phyloP scores from a whole-genome alignment of 495 filamentous ascomycete species.

The Penicillium taxi region DNA sequence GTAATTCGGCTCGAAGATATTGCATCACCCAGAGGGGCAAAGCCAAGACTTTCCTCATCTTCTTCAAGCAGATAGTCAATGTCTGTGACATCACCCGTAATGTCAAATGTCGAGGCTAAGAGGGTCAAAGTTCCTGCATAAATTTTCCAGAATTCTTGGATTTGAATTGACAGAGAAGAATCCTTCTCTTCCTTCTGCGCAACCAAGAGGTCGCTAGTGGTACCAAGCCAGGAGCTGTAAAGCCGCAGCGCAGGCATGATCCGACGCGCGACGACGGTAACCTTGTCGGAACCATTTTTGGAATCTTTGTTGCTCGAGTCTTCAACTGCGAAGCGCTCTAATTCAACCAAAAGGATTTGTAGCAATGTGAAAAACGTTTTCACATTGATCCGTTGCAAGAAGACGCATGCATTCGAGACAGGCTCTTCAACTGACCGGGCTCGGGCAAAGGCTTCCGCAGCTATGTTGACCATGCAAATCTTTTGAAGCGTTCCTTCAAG shows the following conservation, averaged over 20 bases:
- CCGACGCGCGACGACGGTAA: conserved; percentile 56
- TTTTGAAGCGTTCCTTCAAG: conserved; percentile 63
- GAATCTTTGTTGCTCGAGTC: conserved; percentile 31
- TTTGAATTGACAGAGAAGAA: conserved; percentile 48
- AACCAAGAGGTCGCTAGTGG: conserved; percentile 41
- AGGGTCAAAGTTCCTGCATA: conserved; percentile 62
- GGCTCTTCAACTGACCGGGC: conserved; percentile 45
- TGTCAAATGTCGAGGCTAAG: conserved; percentile 52
- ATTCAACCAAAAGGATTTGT: conserved; percentile 58
- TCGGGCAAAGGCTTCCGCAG: conserved; percentile 65
- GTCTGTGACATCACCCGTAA: conserved; percentile 45
- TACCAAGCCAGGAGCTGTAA: conserved; percentile 65
- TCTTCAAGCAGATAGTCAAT: conserved; percentile 68
- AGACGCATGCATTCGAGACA: conserved; percentile 52
- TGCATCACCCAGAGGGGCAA: conserved; percentile 54
- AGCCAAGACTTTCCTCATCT: conserved; percentile 68
- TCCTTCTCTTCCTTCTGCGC: conserved; percentile 49
- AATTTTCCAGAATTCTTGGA: conserved; percentile 62
- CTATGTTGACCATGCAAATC: conserved; percentile 77
- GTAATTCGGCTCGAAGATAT: conserved; percentile 44
- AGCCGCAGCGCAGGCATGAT: conserved; percentile 62
- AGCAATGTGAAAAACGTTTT: conserved; percentile 73
- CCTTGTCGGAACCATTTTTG: conserved; percentile 41
- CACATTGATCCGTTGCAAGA: conserved; percentile 72
- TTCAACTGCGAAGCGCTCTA: conserved; percentile 50